A percentile compares a stretch with the other conserved stretches of the same genome.
phyloP scores from a whole-genome alignment of 306 rosid species.

The Hippophae tibetana region DNA sequence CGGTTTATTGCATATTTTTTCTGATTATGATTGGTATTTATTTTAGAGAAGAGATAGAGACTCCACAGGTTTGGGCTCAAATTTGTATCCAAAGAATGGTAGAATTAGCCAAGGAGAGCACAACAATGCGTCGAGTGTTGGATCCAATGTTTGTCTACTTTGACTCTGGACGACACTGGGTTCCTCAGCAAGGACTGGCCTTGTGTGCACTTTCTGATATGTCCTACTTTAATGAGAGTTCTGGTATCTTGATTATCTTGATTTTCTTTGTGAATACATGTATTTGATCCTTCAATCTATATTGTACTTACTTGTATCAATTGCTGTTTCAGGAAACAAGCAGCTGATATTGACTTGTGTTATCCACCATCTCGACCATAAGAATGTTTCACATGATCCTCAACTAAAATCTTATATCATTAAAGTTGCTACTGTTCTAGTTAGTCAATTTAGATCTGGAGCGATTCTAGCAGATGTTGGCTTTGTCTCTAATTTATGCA shows the following conservation, averaged over 20 bases:
- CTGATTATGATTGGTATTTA: constrained; percentile 1
- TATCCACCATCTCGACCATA: constrained; percentile 94
- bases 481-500: constrained; percentile 79
- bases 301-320: constrained; percentile 6
- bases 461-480: constrained; percentile 65
- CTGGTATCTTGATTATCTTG: constrained; percentile 39
- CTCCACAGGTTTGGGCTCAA: constrained; percentile 82
- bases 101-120: constrained; percentile 84
- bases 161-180: constrained; percentile 75
- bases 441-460: constrained; percentile 66
- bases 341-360: constrained; percentile 58
- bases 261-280: constrained; percentile 1
- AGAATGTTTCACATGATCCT: constrained; percentile 66
- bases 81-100: constrained; percentile 85
- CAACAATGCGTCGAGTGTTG: constrained; percentile 79
- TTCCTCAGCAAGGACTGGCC: constrained; percentile 66
- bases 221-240: constrained; percentile 64
- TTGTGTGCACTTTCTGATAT: constrained; percentile 67
- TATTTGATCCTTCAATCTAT: background rate
- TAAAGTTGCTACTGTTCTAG: constrained; percentile 71
- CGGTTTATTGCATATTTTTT: background rate
- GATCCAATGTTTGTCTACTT: constrained; percentile 88
- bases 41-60: constrained; percentile 76
- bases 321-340: constrained; percentile 57
- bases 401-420: constrained; percentile 59